A percentile compares a stretch with the other conserved stretches of the same genome.
Evolutionary conservation across 176 grass and related monocot genomes (phyloP).

Genomic region (Oryza meridionalis): DNA sequence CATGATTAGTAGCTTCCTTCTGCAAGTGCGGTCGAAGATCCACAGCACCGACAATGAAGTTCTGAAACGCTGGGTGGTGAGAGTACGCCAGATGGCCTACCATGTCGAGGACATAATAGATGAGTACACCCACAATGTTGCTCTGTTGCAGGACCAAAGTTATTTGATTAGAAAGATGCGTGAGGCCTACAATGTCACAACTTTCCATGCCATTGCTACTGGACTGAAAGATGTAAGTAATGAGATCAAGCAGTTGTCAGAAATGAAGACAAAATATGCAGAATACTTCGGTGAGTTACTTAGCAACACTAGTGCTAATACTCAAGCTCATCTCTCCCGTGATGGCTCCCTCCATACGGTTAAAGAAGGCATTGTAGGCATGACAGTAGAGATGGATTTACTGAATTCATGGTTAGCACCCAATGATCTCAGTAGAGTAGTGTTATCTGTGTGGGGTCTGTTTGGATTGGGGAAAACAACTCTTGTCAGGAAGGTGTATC

Average conservation of each 20-base stretch:
- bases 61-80: constrained; percentile 15
- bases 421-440: not conserved
- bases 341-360: not conserved
- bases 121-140: not conserved
- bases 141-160: not conserved
- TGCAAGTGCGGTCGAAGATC: not conserved
- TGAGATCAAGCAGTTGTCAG: not conserved
- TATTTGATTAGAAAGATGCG: not conserved
- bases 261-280: not conserved
- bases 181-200: not conserved
- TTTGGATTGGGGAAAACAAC: constrained; percentile 49
- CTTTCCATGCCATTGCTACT: not conserved
- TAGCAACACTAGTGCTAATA: not conserved
- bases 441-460: constrained; percentile 51
- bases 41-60: constrained; percentile 3
- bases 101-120: constrained; percentile 1
- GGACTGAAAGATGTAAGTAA: not conserved
- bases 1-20: not conserved
- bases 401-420: not conserved
- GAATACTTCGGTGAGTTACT: not conserved
- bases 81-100: constrained; percentile 1
- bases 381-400: not conserved
- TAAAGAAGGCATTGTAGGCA: not conserved
- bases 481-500: constrained; percentile 25
- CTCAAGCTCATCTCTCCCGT: constrained; percentile 5